Evolutionary conservation across 2,329 filamentous ascomycete species (phyloP).

Genomic region (Rhynchosporium graminicola): DNA sequence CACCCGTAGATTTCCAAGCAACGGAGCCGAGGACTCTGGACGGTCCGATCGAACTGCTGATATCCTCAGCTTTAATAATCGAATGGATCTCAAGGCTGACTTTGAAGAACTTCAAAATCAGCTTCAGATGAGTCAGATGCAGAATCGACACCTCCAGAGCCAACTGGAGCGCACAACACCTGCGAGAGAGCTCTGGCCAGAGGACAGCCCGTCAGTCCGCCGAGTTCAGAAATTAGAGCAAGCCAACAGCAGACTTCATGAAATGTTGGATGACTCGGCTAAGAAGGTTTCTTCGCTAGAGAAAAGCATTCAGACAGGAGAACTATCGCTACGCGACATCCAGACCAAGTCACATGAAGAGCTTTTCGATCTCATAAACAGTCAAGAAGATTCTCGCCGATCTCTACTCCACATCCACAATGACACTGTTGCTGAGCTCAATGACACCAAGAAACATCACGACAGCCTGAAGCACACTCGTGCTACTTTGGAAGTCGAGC

Average conservation of each 20-base stretch:
- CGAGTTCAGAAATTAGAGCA: conserved; percentile 90
- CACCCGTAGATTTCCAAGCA: conserved; percentile 67
- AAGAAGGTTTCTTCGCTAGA: conserved; percentile 91
- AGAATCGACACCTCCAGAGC: conserved; percentile 87
- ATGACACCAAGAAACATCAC: conserved; percentile 82
- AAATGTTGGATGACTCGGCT: conserved; percentile 90
- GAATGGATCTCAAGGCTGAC: conserved; percentile 88
- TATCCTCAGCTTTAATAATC: conserved; percentile 79
- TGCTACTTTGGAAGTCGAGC: conserved; percentile 77
- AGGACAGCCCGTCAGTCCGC: conserved; percentile 76
- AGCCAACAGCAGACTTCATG: conserved; percentile 87
- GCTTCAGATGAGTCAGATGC: conserved; percentile 91
- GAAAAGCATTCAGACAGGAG: conserved; percentile 80
- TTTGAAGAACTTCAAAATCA: conserved; percentile 92
- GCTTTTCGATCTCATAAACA: conserved; percentile 87
- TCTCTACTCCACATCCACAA: conserved; percentile 83
- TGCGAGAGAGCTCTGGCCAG: conserved; percentile 60
- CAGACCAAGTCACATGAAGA: conserved; percentile 94
- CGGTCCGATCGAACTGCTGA: conserved; percentile 85
- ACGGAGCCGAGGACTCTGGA: conserved; percentile 71
- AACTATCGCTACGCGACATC: conserved; percentile 85
- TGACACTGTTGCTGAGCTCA: conserved; percentile 78
- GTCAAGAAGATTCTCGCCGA: conserved; percentile 85
- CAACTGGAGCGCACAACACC: conserved; percentile 74
- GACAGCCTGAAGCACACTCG: conserved; percentile 85